phyloP scores from a whole-genome alignment of 371 early-diverging fungal genomes.

The Blakeslea trispora region DNA sequence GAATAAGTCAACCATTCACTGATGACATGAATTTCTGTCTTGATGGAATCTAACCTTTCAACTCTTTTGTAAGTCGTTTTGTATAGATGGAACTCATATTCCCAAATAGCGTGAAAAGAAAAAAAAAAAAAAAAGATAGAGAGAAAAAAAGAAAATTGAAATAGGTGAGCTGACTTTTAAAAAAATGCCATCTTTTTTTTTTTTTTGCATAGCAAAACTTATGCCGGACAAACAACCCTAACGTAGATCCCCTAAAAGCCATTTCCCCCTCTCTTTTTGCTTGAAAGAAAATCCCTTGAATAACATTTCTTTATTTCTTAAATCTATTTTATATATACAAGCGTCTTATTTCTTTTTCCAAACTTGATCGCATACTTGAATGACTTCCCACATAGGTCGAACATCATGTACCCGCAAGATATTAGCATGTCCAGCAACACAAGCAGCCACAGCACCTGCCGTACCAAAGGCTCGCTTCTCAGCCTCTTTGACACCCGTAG shows the following conservation, averaged over 20 bases:
- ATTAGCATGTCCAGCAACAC: constrained; percentile 83
- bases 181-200: too few species aligned
- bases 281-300: too few species aligned
- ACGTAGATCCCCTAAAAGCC: too few species aligned
- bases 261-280: too few species aligned
- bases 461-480: constrained; percentile 88
- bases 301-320: too few species aligned
- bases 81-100: constrained; percentile 28
- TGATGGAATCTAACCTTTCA: too few species aligned
- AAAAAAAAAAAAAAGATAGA: constrained; percentile 4
- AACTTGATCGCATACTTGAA: constrained; percentile 81
- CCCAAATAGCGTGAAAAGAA: constrained; percentile 1
- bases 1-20: too few species aligned
- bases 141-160: constrained; percentile 1
- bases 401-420: constrained; percentile 96
- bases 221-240: too few species aligned
- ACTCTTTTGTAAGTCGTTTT: constrained; percentile 57
- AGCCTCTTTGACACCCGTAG: constrained; percentile 71
- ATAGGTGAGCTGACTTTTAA: neutral
- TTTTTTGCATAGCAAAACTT: too few species aligned
- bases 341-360: constrained; percentile 35
- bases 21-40: too few species aligned
- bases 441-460: constrained; percentile 90
- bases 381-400: constrained; percentile 86
- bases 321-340: constrained; percentile 3